These are phyloP conservation scores for Tetrahymena borealis DNA, from an alignment of 73 alveolate genomes.

Conservation along the genomic window DNA sequence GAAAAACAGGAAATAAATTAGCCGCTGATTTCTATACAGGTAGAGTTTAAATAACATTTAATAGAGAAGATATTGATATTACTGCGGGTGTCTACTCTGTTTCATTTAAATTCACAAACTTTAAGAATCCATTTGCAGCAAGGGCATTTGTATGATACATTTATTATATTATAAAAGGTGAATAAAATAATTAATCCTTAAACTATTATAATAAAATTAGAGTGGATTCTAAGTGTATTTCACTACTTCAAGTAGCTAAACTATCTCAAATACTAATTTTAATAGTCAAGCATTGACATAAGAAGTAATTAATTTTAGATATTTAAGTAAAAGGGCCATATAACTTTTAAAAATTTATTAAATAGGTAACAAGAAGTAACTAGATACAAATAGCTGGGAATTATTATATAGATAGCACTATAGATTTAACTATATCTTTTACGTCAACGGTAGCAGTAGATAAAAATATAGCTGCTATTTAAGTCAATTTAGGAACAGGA, in stretches of 20 bases:
- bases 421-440: neutral
- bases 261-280: neutral
- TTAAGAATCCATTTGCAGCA: neutral
- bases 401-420: neutral
- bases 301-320: neutral
- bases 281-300: neutral
- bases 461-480: neutral
- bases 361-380: neutral
- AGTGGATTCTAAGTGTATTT: neutral
- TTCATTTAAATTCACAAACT: neutral
- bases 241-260: neutral
- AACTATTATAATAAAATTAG: neutral
- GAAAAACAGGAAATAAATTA: neutral
- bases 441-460: neutral
- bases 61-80: neutral
- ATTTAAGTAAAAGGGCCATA: no score
- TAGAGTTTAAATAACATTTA: neutral
- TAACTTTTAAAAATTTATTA: neutral
- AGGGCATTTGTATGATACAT: neutral
- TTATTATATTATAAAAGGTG: neutral
- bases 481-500: neutral
- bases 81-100: neutral
- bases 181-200: neutral
- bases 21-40: neutral
- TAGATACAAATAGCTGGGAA: neutral